A percentile compares a stretch with the other conserved stretches of the same genome.
These are phyloP conservation scores for Cladosporium austrohemisphaericum DNA, from an alignment of 2,329 filamentous ascomycete genomes.

Conservation along the genomic window DNA sequence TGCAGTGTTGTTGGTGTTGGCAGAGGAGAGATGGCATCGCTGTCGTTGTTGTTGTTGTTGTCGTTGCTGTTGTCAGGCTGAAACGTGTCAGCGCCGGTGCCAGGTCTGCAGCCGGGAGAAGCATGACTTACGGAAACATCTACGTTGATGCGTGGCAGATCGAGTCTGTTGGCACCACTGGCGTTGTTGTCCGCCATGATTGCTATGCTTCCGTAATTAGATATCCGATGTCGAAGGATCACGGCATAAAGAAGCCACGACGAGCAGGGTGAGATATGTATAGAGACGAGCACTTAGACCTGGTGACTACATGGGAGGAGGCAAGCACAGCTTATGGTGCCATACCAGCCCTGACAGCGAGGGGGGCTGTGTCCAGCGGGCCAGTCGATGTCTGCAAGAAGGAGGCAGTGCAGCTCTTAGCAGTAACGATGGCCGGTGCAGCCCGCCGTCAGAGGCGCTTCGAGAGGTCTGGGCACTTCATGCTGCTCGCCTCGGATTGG, in stretches of 20 bases:
- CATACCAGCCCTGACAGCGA: not conserved
- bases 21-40: conserved; percentile 4
- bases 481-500: not conserved
- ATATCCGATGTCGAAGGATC: conserved; percentile 9
- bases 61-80: not conserved
- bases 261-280: not conserved
- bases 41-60: not conserved
- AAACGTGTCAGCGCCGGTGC: not conserved
- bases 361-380: conserved; percentile 5
- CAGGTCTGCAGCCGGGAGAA: not conserved
- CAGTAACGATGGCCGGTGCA: not conserved
- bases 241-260: not conserved
- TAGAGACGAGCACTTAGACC: conserved; percentile 3
- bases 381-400: too few species aligned
- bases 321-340: not conserved
- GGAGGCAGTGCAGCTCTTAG: conserved; percentile 7
- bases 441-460: conserved; percentile 5
- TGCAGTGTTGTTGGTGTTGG: conserved; percentile 4
- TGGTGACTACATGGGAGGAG: not conserved
- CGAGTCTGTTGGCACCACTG: conserved; percentile 11
- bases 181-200: conserved; percentile 13
- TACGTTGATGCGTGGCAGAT: conserved; percentile 14
- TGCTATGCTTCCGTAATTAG: conserved; percentile 7
- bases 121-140: conserved; percentile 14
- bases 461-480: not conserved